These are phyloP conservation scores for Mallotus repandus DNA, from an alignment of 441 rosid species.

Conservation along the genomic window DNA sequence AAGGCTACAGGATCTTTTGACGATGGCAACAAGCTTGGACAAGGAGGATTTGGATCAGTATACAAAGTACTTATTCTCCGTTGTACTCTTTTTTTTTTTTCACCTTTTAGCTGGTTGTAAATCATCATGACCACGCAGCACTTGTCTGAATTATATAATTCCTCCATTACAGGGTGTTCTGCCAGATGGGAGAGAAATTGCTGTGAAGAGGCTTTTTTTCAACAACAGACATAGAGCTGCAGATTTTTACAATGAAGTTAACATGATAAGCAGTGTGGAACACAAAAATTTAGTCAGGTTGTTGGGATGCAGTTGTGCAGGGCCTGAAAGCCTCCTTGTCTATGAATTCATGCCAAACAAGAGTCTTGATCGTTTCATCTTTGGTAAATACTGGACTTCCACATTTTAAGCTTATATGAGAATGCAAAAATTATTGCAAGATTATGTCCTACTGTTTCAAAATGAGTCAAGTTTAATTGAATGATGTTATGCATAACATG, in stretches of 20 bases:
- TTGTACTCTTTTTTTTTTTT: not conserved
- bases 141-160: conserved; percentile 6
- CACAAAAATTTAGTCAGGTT: conserved; percentile 91
- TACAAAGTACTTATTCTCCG: conserved; percentile 55
- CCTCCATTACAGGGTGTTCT: conserved; percentile 60
- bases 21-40: conserved; percentile 77
- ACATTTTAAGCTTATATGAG: conserved; percentile 4
- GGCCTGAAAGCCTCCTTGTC: conserved; percentile 93
- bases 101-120: not conserved
- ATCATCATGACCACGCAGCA: not conserved
- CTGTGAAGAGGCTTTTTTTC: conserved; percentile 86
- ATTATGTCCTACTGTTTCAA: not conserved
- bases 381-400: conserved; percentile 43
- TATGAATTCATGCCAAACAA: conserved; percentile 79
- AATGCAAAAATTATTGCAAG: not conserved
- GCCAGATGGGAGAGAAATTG: conserved; percentile 86
- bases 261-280: conserved; percentile 79
- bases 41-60: conserved; percentile 96
- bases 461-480: not conserved
- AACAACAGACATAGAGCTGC: conserved; percentile 87
- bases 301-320: conserved; percentile 84
- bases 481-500: not conserved
- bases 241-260: conserved; percentile 90
- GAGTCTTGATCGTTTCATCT: conserved; percentile 82
- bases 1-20: conserved; percentile 80